Base-by-base conservation (phyloP, 805 yeast species). In the Candida manassasensis region DNA sequence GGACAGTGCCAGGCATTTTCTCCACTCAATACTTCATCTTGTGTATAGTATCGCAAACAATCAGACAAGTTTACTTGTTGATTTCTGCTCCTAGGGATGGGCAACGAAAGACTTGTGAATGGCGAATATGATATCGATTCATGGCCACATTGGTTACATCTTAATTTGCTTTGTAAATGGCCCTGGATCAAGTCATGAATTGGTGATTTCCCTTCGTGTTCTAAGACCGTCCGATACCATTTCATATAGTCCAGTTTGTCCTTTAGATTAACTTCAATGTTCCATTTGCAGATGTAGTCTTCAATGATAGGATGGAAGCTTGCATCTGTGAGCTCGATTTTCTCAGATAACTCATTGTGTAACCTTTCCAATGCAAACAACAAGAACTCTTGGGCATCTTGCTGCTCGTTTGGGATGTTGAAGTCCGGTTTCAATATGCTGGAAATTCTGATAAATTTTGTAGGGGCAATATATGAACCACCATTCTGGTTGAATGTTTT, bases 1-100 rank as follows among this genome's bases (percentile, higher is more conserved):
- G 93, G 89, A 62, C 94, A 84, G 43, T 80, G 75, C 94, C 94
- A 84, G 1, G 93, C 85, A 57, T 84, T 83, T 5, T 80, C 89
- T 17, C 86, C 82, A n/a, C 68, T 63, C 34, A 84, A 57, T 3
- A 78, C 66, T 53, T 84, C 94, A 39, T 77, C 79, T 35, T 69
- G 64, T 0, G 84, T 75, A 49, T 75, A 82, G 50, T 78, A 66
- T 21, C 66, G 59, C 28, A 84, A 71, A 45, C 88, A 77, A 38
- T 82, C 86, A 30, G 81, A 76, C 36, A 84, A 54, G 34, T 71
- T 64, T 11, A 71, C 67, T 7, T 42, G 41, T 12, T 39, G 29
- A 21, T 60, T 57, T 32, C 48, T 48, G 16, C 51, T 45, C 17
- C 58, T 59, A 0, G 84, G 84, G 19, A 79, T 77, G 1, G 81